phyloP scores from a whole-genome alignment of 495 filamentous ascomycete species.

The Penicillium goetzii region DNA sequence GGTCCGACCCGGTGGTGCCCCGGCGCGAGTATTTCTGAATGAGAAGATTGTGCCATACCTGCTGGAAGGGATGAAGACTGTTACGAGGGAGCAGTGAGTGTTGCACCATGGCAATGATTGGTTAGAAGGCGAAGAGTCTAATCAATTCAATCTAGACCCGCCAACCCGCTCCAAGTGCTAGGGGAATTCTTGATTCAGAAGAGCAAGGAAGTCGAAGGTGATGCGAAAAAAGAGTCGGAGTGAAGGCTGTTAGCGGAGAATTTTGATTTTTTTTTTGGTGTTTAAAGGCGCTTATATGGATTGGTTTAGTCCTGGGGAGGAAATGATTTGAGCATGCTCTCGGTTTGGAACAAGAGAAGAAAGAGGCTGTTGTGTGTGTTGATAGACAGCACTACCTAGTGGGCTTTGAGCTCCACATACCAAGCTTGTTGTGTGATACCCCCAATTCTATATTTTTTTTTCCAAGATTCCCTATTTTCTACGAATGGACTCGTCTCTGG shows the following conservation, averaged over 20 bases:
- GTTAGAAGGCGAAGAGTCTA: neutral
- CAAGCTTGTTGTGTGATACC: slow-evolving; percentile 7
- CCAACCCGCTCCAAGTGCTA: slow-evolving; percentile 81
- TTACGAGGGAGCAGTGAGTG: slow-evolving; percentile 80
- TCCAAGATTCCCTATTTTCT: neutral
- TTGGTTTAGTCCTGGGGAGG: neutral
- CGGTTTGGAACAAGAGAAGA: neutral
- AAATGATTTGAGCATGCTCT: neutral
- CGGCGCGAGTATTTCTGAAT: slow-evolving; percentile 87
- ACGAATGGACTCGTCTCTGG: neutral
- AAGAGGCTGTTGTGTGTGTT: neutral
- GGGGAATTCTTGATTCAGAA: slow-evolving; percentile 85
- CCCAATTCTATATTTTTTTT: neutral
- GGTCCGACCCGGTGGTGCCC: slow-evolving; percentile 71
- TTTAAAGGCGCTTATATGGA: slow-evolving; percentile 13
- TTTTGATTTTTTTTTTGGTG: slow-evolving; percentile 9
- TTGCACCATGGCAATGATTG: neutral
- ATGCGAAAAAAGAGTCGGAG: slow-evolving; percentile 26
- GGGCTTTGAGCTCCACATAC: slow-evolving; percentile 1
- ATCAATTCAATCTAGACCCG: slow-evolving; percentile 50
- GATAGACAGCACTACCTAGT: neutral
- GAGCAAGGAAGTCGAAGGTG: slow-evolving; percentile 71
- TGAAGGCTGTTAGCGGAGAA: neutral
- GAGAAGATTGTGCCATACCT: slow-evolving; percentile 81
- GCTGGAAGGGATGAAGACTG: slow-evolving; percentile 88